These are phyloP conservation scores for Penicillium silybi DNA, from an alignment of 495 filamentous ascomycete genomes.

Conservation along the genomic window DNA sequence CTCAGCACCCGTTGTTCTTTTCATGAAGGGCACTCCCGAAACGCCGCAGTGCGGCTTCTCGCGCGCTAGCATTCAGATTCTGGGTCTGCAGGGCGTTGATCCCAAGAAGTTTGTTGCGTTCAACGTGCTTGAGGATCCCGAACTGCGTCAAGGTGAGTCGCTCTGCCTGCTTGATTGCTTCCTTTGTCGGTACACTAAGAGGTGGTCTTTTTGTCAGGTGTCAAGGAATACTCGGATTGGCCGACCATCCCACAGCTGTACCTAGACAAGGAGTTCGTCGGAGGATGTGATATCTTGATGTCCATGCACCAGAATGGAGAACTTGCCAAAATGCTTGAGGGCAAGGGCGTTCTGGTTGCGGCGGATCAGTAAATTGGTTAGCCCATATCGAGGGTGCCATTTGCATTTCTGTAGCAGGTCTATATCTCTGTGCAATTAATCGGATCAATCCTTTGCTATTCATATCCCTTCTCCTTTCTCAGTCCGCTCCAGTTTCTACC, in stretches of 20 bases:
- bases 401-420: neutral
- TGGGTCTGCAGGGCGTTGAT: constrained; percentile 91
- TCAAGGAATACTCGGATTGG: constrained; percentile 99
- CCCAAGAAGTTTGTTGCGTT: constrained; percentile 95
- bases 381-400: neutral
- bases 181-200: neutral
- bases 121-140: constrained; percentile 90
- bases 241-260: constrained; percentile 97
- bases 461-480: constrained; percentile 8
- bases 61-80: constrained; percentile 87
- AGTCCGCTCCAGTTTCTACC: neutral
- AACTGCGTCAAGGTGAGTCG: constrained; percentile 73
- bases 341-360: constrained; percentile 75
- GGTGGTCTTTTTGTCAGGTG: constrained; percentile 51
- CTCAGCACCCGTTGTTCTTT: constrained; percentile 87
- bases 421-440: constrained; percentile 19
- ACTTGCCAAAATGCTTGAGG: constrained; percentile 83
- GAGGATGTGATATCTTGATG: constrained; percentile 94
- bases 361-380: constrained; percentile 37
- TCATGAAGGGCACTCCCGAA: constrained; percentile 99
- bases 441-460: constrained; percentile 6
- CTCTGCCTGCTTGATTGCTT: neutral
- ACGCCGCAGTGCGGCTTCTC: constrained; percentile 98
- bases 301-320: constrained; percentile 97
- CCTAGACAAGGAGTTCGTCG: constrained; percentile 90